Percentiles rank a stretch among this genome's conserved stretches.
These are phyloP conservation scores for Microcyclospora tardicrescens DNA, from an alignment of 2,329 filamentous ascomycete genomes.

Conservation along the genomic window DNA sequence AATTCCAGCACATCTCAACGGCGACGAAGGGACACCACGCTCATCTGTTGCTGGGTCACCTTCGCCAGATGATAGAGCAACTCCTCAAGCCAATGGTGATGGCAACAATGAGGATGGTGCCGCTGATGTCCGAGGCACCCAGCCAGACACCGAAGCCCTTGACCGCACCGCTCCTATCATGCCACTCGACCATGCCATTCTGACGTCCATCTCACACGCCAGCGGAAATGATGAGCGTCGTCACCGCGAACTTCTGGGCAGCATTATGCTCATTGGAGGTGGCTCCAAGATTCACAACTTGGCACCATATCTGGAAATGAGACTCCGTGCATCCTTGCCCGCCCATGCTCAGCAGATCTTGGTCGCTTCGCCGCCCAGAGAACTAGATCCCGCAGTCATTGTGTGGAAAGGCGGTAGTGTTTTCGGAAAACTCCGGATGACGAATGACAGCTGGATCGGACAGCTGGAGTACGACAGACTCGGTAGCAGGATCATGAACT, in stretches of 20 bases:
- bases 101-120: conserved; percentile 35
- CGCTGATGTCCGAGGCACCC: conserved; percentile 34
- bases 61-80: conserved; percentile 61
- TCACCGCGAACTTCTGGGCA: conserved; percentile 74
- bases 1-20: conserved; percentile 54
- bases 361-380: conserved; percentile 61
- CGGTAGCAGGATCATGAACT: conserved; percentile 67
- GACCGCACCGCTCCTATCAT: conserved; percentile 72
- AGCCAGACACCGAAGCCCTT: conserved; percentile 48
- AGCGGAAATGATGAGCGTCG: conserved; percentile 70
- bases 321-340: conserved; percentile 53
- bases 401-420: conserved; percentile 97
- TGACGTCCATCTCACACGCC: conserved; percentile 78
- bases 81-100: conserved; percentile 38
- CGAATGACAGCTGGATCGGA: conserved; percentile 93
- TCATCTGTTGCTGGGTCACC: conserved; percentile 83
- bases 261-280: conserved; percentile 83
- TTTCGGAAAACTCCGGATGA: conserved; percentile 72
- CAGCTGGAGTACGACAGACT: conserved; percentile 77
- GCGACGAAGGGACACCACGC: conserved; percentile 63
- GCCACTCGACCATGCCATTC: conserved; percentile 76
- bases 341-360: conserved; percentile 54
- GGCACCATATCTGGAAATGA: conserved; percentile 69
- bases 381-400: conserved; percentile 95
- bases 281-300: conserved; percentile 72